Evolutionary conservation across 768 basidiomycete genomes (phyloP), one percentile per base, ranked within the genome.

Genomic region (Mrakia gelida): DNA sequence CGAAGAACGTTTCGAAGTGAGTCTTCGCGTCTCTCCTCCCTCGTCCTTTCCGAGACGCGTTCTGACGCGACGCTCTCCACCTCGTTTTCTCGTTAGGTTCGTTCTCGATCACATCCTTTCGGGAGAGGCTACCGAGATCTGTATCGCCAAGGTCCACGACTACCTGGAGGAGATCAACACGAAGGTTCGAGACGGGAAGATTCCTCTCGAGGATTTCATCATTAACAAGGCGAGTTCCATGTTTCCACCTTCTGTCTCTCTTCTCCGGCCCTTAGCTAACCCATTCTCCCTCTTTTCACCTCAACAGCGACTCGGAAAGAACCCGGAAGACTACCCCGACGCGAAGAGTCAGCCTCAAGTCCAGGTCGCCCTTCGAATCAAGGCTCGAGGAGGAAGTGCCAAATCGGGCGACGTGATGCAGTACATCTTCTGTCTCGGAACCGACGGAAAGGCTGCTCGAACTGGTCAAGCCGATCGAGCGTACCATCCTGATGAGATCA

Each of bases 241-340:
- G 52, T 18, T 67, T 63, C 59, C 62, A 76, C 71, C 38, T 8
- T n/a, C 62, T 5, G 10, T 32, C 30, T 7, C 45, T 10, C 9
- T 38, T 43, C 21, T 4, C 28, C 28, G 13, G 30, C 41, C 7
- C 21, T n/a, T n/a, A 38, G 54, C 70, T 81, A 3, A 34, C 52
- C 70, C 41, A 62, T 32, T n/a, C 43, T 65, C 18, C 56, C 28
- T 10, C 28, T 7, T 9, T 30, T 16, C 11, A 26, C 23, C 23
- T 72, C 75, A 21, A 26, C 82, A 97, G 94, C 92, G 97, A 75
- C 87, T 99, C 75, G 93, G 97, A 21, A 98, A 98, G 86, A 93
- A 93, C 80, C 96, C 96, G 0, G 92, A 96, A 81, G 95, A 97
- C 81, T 99, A 98, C 82, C 95, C 96, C 0, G 96, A 98, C 83